A percentile compares a stretch with the other conserved stretches of the same genome.
Conservation (phyloP, 208 protist species). For the Tritrichomonas musculus region DNA sequence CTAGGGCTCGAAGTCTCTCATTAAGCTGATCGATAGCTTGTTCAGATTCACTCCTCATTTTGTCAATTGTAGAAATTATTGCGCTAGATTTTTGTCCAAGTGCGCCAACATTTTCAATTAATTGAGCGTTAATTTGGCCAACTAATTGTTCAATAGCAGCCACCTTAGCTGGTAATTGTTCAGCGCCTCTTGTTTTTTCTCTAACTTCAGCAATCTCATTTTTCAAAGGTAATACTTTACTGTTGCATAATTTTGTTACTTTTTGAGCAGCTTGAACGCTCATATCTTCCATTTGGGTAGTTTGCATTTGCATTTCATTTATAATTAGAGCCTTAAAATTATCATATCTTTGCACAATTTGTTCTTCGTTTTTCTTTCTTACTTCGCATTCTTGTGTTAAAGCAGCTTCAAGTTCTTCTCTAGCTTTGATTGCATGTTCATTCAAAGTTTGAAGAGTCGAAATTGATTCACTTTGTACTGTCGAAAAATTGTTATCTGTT, state of each 20-base stretch:
- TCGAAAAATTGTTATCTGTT: background rate
- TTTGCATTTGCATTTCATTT: conserved; percentile 27
- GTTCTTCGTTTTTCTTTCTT: background rate
- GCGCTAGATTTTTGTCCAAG: background rate
- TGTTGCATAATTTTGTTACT: background rate
- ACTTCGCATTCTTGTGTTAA: background rate
- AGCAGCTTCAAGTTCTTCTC: background rate
- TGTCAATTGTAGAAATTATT: background rate
- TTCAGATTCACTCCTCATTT: background rate
- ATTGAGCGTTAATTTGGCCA: background rate
- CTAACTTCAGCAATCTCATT: background rate
- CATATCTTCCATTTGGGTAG: background rate
- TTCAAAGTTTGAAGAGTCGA: background rate
- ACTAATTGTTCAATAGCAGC: background rate
- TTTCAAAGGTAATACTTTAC: background rate
- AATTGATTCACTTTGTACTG: background rate
- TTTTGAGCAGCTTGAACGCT: background rate
- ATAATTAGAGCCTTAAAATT: conserved; percentile 21
- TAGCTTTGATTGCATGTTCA: background rate
- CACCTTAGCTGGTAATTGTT: background rate
- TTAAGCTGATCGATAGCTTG: background rate
- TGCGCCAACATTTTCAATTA: background rate
- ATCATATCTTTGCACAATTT: background rate
- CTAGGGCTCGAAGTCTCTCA: background rate
- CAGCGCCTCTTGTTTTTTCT: background rate